These are phyloP conservation scores for Albifimbria verrucaria DNA, from an alignment of 2,329 filamentous ascomycete species.

Conservation along the genomic window DNA sequence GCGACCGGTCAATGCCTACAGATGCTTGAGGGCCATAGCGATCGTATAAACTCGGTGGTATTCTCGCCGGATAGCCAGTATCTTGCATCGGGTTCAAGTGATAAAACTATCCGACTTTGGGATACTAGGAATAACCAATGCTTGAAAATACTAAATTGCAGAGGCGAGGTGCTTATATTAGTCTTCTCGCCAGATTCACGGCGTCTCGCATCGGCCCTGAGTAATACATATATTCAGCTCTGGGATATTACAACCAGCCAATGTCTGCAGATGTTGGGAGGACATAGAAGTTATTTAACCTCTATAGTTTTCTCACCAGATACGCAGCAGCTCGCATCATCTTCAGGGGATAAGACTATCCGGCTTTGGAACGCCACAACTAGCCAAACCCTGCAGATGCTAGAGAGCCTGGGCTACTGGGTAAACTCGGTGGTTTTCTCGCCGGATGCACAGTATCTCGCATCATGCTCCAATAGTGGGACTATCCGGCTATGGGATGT, in stretches of 20 bases:
- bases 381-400: too few relatives aligned
- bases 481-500: too few relatives aligned
- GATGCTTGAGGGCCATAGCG: conserved; percentile 8
- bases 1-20: conserved; percentile 2
- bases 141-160: conserved; percentile 6
- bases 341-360: conserved; percentile 2
- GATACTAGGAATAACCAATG: conserved; percentile 6
- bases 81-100: conserved; percentile 9
- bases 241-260: conserved; percentile 8
- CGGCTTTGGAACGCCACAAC: conserved; percentile 10
- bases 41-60: conserved; percentile 9
- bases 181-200: conserved; percentile 1
- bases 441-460: too few relatives aligned
- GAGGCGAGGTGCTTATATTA: conserved; percentile 5
- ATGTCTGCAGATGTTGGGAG: conserved; percentile 5
- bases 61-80: conserved; percentile 10
- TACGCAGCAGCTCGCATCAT: neutral
- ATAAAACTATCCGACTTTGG: conserved; percentile 13
- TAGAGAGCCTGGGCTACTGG: too few relatives aligned
- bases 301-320: neutral
- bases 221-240: conserved; percentile 5
- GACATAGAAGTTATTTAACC: neutral
- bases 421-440: too few relatives aligned
- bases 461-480: too few relatives aligned
- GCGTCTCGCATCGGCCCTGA: conserved; percentile 4